phyloP scores from a whole-genome alignment of 192 early-diverging fungal genomes.

The Mortierella alpina region DNA sequence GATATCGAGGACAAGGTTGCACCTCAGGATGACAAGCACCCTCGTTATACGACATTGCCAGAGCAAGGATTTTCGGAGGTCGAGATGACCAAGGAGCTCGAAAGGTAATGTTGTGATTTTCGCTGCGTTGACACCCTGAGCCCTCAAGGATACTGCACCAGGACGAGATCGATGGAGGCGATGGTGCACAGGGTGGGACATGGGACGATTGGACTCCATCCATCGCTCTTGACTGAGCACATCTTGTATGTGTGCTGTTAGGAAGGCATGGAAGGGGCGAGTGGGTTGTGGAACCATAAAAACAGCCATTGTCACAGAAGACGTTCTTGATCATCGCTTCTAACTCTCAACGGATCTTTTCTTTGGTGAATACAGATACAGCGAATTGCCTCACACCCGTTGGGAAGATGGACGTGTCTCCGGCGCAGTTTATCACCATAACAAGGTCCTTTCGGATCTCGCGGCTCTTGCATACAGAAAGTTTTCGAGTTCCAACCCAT shows the following conservation, averaged over 20 bases:
- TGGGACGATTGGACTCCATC: too few relatives aligned
- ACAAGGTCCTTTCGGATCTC: conserved; percentile 79
- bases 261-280: background rate
- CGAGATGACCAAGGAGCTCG: conserved; percentile 69
- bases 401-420: conserved; percentile 90
- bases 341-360: background rate
- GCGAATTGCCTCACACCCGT: conserved; percentile 37
- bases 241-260: background rate
- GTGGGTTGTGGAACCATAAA: background rate
- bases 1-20: conserved; percentile 86
- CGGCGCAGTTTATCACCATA: conserved; percentile 95
- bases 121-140: too few relatives aligned
- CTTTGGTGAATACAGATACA: conserved; percentile 22
- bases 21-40: conserved; percentile 67
- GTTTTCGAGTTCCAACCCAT: conserved; percentile 88
- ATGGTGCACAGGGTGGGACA: too few relatives aligned
- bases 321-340: background rate
- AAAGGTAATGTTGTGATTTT: conserved; percentile 61
- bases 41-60: conserved; percentile 76
- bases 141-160: too few relatives aligned
- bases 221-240: too few relatives aligned
- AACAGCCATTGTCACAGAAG: background rate
- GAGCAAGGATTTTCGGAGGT: conserved; percentile 69
- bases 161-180: too few relatives aligned
- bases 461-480: conserved; percentile 83